Conservation (phyloP, 2,329 filamentous ascomycete species). For the Penicillium paneum region DNA sequence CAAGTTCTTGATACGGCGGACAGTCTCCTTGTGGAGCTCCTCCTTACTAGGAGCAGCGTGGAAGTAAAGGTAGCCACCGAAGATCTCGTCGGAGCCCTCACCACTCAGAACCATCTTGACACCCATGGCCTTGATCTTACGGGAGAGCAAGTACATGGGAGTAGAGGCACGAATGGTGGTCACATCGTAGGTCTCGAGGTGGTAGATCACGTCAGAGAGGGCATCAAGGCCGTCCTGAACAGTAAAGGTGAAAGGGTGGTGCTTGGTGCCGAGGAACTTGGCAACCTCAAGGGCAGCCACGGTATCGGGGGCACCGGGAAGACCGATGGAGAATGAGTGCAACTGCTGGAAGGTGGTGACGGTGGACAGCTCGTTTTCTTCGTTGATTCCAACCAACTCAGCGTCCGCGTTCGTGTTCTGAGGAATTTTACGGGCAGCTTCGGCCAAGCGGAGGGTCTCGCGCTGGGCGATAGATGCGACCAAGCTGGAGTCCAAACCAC, state of each 20-base stretch:
- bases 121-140: conserved; percentile 99
- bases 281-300: conserved; percentile 89
- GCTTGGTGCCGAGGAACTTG: conserved; percentile 94
- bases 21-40: conserved; percentile 93
- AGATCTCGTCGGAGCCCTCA: conserved; percentile 97
- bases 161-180: conserved; percentile 98
- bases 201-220: conserved; percentile 94
- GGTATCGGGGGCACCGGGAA: conserved; percentile 88
- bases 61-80: conserved; percentile 98
- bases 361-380: conserved; percentile 82
- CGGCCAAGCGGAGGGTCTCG: conserved; percentile 76
- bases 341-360: conserved; percentile 89
- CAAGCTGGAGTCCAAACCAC: conserved; percentile 91
- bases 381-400: conserved; percentile 88
- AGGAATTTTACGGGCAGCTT: conserved; percentile 51
- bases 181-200: conserved; percentile 96
- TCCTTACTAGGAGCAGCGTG: conserved; percentile 86
- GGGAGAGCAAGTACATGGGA: conserved; percentile 94
- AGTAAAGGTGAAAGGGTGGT: conserved; percentile 97
- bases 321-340: conserved; percentile 97
- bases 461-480: conserved; percentile 94
- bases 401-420: conserved; percentile 44
- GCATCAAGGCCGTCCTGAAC: conserved; percentile 96
- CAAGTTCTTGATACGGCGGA: conserved; percentile 92
- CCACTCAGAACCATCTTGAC: conserved; percentile 99